Evolutionary conservation across 768 basidiomycete genomes (phyloP).

Genomic region (Termitomyces titanicus): DNA sequence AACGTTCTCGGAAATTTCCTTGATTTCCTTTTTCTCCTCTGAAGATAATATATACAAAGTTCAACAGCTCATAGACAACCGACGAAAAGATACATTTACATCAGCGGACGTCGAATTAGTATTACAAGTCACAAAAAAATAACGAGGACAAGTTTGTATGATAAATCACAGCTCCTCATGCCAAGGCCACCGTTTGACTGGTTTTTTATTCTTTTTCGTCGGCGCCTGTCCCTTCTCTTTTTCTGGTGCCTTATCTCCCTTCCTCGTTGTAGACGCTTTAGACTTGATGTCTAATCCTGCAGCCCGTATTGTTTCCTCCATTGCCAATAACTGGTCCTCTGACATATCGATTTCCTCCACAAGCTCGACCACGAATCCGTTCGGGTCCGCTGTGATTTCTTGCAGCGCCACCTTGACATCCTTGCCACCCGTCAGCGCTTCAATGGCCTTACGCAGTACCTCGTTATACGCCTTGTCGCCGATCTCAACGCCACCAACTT

Average conservation of each 20-base stretch:
- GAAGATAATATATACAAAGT: neutral
- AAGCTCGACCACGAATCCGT: constrained; percentile 40
- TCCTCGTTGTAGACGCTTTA: constrained; percentile 15
- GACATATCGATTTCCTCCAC: constrained; percentile 41
- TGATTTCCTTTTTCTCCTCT: neutral
- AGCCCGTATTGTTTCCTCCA: constrained; percentile 47
- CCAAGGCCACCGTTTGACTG: constrained; percentile 9
- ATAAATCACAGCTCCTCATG: constrained; percentile 16
- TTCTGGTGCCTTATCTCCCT: constrained; percentile 23
- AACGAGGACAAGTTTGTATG: neutral
- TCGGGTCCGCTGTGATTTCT: constrained; percentile 34
- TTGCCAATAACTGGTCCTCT: constrained; percentile 31
- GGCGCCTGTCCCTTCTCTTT: constrained; percentile 17
- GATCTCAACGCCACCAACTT: constrained; percentile 11
- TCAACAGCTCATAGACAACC: neutral
- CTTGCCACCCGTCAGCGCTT: constrained; percentile 29
- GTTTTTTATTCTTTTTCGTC: constrained; percentile 13
- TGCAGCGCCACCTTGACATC: constrained; percentile 37
- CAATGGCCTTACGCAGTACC: constrained; percentile 35
- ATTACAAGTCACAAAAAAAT: constrained; percentile 6
- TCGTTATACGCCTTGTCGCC: constrained; percentile 26
- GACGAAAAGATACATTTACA: neutral
- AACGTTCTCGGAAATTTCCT: neutral
- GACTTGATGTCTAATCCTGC: constrained; percentile 49
- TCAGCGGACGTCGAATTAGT: neutral